phyloP scores from a whole-genome alignment of 257 asterid genomes.

The Solanum pinnatisectum region DNA sequence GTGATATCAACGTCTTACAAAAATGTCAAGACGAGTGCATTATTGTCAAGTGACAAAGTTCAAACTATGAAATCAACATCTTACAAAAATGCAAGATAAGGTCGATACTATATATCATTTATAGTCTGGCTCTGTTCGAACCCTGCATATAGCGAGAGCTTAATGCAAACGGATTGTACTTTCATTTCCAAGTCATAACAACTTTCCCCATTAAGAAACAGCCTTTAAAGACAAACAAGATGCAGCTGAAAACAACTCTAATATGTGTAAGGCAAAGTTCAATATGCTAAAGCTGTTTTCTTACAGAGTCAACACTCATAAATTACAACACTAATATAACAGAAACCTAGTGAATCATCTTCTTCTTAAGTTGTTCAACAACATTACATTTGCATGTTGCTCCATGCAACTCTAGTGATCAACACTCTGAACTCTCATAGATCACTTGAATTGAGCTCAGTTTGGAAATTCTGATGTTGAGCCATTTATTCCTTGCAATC shows the following conservation, averaged over 20 bases:
- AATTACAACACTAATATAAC: background rate
- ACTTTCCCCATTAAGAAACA: background rate
- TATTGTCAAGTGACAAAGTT: too few species aligned
- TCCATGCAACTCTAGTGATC: background rate
- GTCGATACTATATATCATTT: background rate
- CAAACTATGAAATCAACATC: rapidly evolving
- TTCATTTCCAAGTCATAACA: background rate
- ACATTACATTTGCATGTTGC: background rate
- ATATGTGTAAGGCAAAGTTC: background rate
- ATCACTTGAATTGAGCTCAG: slow-evolving; percentile 27
- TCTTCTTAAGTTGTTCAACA: background rate
- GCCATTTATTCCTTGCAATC: slow-evolving; percentile 27
- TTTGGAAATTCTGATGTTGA: slow-evolving; percentile 17
- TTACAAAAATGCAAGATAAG: background rate
- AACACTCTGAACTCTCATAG: background rate
- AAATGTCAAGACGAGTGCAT: too few species aligned
- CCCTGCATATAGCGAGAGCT: background rate
- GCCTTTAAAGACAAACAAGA: background rate
- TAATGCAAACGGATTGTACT: background rate
- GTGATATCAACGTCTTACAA: too few species aligned
- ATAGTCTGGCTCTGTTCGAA: background rate
- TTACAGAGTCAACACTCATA: background rate
- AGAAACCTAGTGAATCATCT: background rate
- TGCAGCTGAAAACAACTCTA: background rate
- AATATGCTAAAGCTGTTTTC: background rate